These are phyloP conservation scores for Rubroshorea leprosula DNA, from an alignment of 345 rosid species.

Conservation along the genomic window DNA sequence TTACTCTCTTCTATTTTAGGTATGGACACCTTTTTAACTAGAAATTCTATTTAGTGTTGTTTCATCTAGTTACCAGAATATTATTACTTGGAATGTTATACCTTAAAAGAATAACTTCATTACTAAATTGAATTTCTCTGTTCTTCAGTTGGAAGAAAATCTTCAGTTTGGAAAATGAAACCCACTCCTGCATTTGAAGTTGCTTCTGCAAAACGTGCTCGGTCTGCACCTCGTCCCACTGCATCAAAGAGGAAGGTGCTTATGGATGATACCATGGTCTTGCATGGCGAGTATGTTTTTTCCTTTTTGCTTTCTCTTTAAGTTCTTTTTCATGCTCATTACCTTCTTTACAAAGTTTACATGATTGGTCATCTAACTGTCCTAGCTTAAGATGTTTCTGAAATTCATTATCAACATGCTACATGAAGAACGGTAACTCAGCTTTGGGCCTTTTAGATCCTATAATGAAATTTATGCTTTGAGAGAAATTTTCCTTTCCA, in stretches of 20 bases:
- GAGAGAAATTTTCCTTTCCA: background rate
- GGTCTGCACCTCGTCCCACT: conserved; percentile 52
- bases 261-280: conserved; percentile 90
- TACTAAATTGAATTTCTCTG: conserved; percentile 4
- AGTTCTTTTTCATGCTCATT: background rate
- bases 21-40: conserved; percentile 28
- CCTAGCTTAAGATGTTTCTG: background rate
- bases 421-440: background rate
- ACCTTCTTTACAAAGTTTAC: background rate
- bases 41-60: background rate
- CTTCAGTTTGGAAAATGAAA: conserved; percentile 76
- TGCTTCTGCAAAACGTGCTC: conserved; percentile 55
- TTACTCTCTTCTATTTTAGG: conserved; percentile 93
- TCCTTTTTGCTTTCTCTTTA: background rate
- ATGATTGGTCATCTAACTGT: background rate
- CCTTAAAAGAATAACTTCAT: background rate
- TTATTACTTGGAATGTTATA: background rate
- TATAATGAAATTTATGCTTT: too few relatives aligned
- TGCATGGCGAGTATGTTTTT: conserved; percentile 96
- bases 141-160: conserved; percentile 70
- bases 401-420: background rate
- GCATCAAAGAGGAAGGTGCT: conserved; percentile 83
- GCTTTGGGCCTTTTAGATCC: background rate
- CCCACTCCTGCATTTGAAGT: conserved; percentile 70
- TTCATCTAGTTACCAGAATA: background rate